Conservation (phyloP, 139 green algal genomes). For the Picochlorum sp. region DNA sequence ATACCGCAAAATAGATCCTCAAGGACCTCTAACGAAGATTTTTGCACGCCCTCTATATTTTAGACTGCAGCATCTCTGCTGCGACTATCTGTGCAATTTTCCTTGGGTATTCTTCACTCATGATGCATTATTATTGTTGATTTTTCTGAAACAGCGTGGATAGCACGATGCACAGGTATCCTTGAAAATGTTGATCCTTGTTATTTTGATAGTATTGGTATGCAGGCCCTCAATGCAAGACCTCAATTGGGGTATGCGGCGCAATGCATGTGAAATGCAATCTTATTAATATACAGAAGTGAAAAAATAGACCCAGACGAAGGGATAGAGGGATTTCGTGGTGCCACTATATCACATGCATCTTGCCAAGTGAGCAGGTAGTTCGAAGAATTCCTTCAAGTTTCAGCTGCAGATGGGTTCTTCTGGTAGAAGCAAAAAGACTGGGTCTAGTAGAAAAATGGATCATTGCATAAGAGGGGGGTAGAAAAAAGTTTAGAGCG, state of each 20-base stretch:
- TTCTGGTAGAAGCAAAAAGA: conserved; percentile 25
- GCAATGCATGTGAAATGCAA: no score
- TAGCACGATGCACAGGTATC: no score
- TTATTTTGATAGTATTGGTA: no score
- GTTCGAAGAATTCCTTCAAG: neutral
- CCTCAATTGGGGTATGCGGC: no score
- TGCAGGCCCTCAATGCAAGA: no score
- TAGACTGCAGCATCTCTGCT: conserved; percentile 49
- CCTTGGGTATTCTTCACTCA: conserved; percentile 50
- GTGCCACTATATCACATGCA: neutral
- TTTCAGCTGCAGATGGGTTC: neutral
- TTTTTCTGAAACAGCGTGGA: no score
- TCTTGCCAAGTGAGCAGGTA: neutral
- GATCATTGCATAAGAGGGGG: conserved; percentile 35
- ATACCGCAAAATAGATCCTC: conserved; percentile 73
- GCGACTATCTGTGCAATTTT: conserved; percentile 44
- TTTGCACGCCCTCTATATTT: conserved; percentile 64
- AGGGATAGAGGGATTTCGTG: no score
- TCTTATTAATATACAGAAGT: no score
- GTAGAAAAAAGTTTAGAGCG: conserved; percentile 43
- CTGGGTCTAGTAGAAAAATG: conserved; percentile 13
- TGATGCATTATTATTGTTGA: neutral
- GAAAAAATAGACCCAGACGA: no score
- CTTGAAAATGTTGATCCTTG: no score
- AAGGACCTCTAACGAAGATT: conserved; percentile 62